Percentiles rank a stretch among this genome's conserved stretches.
phyloP scores from a whole-genome alignment of 2,329 filamentous ascomycete genomes.

The Ophiocordyceps australis region DNA sequence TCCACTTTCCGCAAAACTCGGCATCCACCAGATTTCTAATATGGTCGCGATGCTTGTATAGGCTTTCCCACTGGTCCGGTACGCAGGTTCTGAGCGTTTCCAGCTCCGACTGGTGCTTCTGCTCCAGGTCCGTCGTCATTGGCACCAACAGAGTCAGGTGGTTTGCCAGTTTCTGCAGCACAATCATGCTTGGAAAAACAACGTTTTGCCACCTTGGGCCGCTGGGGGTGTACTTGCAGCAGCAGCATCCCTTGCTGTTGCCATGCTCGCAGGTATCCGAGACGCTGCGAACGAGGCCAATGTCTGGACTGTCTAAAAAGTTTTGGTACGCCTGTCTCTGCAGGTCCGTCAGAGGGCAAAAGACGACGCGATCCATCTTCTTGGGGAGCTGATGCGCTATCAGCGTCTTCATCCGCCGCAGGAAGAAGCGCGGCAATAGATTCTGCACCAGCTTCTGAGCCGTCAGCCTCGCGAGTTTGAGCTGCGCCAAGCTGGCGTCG shows the following conservation, averaged over 20 bases:
- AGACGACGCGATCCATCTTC: slow-evolving; percentile 87
- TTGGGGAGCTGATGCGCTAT: slow-evolving; percentile 87
- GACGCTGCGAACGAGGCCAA: slow-evolving; percentile 49
- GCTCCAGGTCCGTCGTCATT: slow-evolving; percentile 36
- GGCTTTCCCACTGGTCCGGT: slow-evolving; percentile 54
- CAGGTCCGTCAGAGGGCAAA: slow-evolving; percentile 72
- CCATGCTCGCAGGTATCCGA: slow-evolving; percentile 50
- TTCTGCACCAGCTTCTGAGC: slow-evolving; percentile 76
- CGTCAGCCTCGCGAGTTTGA: slow-evolving; percentile 64
- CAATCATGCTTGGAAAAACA: slow-evolving; percentile 72
- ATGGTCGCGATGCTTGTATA: slow-evolving; percentile 60
- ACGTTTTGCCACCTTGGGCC: slow-evolving; percentile 53
- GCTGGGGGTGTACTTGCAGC: slow-evolving; percentile 37
- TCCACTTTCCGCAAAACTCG: slow-evolving; percentile 95
- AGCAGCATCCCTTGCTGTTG: slow-evolving; percentile 63
- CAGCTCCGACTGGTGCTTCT: slow-evolving; percentile 65
- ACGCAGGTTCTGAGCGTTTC: slow-evolving; percentile 55
- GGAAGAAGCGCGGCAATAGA: slow-evolving; percentile 74
- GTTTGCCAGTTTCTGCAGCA: slow-evolving; percentile 76
- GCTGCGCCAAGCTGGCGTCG: slow-evolving; percentile 67
- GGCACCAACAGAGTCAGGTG: slow-evolving; percentile 84
- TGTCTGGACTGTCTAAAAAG: slow-evolving; percentile 51
- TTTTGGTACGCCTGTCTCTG: slow-evolving; percentile 73
- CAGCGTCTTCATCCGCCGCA: slow-evolving; percentile 80
- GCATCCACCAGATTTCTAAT: slow-evolving; percentile 70